Base-by-base conservation (phyloP, 2,329 filamentous ascomycete genomes). In the Blastomyces silverae region DNA sequence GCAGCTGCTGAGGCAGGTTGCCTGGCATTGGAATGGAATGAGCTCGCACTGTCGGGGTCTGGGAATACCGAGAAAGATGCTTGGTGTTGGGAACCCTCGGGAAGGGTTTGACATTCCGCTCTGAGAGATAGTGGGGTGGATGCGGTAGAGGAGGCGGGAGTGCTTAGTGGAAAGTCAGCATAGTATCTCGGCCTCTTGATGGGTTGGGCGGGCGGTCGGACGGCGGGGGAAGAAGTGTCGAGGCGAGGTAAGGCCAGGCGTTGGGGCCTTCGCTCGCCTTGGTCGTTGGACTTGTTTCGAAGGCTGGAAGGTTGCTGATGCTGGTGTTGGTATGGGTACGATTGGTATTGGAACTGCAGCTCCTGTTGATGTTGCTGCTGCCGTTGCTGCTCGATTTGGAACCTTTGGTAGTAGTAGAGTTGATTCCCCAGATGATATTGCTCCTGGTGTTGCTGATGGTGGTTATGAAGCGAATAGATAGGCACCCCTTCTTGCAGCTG, bases 151-250 rank as follows among this genome's bases (percentile, higher is more conserved):
- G 42, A 50, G 17, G 17, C 44, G 42, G 58, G 44, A 4, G 42
- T 50, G 58, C n/a, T 48, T n/a, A 61, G 8, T 37, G 34, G 58
- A 25, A 61, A 25, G 20, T 25, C 28, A 10, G 44, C 58, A 48
- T 61, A 61, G 42, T 31, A 61, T 61, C 58, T 61, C 44, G 44
- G 15, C 3, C 5, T 22, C 44, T 61, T 61, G 42, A 8, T 58
- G 11, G 34, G 8, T 58, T 58, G 31, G 34, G 37, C 2, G 58
- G 2, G 17, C 15, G 39, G 58, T 7, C 28, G 58, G 58, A 48
- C 25, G 44, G 58, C 28, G 7, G 58, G 22, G 11, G 42, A 28
- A 2, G 58, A 48, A 28, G 58, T 61, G 44, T 61, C 58, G 17
- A 61, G 58, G 25, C 42, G 42, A 48, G 58, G 58, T 4, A 61